These are phyloP conservation scores for Aureobasidium sp. DNA, from an alignment of 2,329 filamentous ascomycete species.

Conservation along the genomic window DNA sequence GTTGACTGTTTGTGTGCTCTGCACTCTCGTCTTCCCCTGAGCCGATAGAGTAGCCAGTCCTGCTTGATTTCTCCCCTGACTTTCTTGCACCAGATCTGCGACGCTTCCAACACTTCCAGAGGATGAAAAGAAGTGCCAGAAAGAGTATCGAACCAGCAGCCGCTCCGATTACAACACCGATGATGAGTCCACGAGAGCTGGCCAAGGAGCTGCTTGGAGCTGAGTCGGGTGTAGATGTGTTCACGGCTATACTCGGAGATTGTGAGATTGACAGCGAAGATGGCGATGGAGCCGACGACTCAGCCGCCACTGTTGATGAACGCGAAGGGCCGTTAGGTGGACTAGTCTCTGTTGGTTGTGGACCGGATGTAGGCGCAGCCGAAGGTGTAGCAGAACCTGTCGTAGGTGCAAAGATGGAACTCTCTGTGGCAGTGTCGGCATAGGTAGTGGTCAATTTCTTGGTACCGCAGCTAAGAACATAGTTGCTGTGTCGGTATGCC, in stretches of 20 bases:
- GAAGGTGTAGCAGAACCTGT: not conserved
- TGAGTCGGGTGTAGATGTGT: not conserved
- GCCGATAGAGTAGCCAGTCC: not conserved
- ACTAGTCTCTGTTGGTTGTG: not conserved
- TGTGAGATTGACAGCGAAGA: not conserved
- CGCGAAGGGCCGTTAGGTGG: not conserved
- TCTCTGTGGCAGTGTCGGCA: not conserved
- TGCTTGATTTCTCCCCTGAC: not conserved
- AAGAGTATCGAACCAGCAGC: not conserved
- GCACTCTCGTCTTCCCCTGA: not conserved
- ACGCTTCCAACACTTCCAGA: slow-evolving; percentile 1
- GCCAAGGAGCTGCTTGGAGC: not conserved
- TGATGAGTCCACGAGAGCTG: not conserved
- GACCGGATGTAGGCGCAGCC: not conserved
- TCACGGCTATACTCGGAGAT: not conserved
- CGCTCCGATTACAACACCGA: slow-evolving; percentile 2
- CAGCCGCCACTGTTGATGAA: not conserved
- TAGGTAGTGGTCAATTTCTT: not conserved
- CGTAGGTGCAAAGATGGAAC: not conserved
- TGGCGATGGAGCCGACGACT: not conserved
- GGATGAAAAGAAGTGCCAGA: not conserved
- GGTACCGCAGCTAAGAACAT: not conserved
- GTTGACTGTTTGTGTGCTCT: not conserved
- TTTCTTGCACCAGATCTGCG: not conserved
- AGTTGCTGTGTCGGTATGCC: not conserved